Evolutionary conservation across 106 monocot species (phyloP).

Genomic region (Cymbidium sinense): DNA sequence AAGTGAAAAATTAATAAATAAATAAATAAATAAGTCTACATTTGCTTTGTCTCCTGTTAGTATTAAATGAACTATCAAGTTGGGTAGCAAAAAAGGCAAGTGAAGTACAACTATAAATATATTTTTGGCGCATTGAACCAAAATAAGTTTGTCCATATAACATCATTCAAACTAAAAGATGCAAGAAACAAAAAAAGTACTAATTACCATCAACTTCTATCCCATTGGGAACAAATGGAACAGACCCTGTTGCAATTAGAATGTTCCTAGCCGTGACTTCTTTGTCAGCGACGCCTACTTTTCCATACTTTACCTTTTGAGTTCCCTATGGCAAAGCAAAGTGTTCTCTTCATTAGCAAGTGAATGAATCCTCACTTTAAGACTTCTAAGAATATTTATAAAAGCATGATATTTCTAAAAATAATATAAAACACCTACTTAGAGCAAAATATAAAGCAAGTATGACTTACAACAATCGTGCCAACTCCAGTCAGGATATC

Average conservation of each 20-base stretch:
- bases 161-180: neutral
- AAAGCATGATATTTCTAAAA: neutral
- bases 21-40: neutral
- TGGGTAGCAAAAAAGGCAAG: neutral
- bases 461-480: slow-evolving; percentile 60
- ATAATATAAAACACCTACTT: neutral
- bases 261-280: slow-evolving; percentile 83
- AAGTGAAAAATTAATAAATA: neutral
- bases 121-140: neutral
- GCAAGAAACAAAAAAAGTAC: slow-evolving; percentile 1
- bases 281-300: slow-evolving; percentile 59
- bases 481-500: slow-evolving; percentile 89
- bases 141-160: neutral
- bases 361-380: neutral
- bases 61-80: neutral
- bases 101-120: neutral
- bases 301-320: slow-evolving; percentile 86
- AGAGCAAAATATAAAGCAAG: neutral
- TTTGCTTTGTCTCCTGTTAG: neutral
- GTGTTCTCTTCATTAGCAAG: neutral
- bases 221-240: slow-evolving; percentile 95
- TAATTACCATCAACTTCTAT: slow-evolving; percentile 93
- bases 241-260: slow-evolving; percentile 95
- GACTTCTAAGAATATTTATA: neutral
- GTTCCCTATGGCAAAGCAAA: slow-evolving; percentile 38